Base-by-base conservation (phyloP, 768 basidiomycete genomes). In the Tulasnella sp. region DNA sequence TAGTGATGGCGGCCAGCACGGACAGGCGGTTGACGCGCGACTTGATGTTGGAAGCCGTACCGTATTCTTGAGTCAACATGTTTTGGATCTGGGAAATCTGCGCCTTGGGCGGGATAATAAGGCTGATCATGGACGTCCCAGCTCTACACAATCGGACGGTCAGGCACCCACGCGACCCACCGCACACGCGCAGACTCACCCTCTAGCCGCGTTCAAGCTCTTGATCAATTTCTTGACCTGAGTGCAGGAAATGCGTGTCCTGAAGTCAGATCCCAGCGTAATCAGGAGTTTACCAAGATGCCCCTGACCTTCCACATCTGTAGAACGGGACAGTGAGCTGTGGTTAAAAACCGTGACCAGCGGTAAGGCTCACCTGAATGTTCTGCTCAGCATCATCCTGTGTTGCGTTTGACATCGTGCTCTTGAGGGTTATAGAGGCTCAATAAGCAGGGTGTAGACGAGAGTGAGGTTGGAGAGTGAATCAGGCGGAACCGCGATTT, bases 21-120 rank as follows among this genome's bases (percentile, higher is more conserved):
- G 96, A 99, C 17, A 96, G 82, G 65, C 96, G 83, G 75, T 94
- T 97, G 69, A 93, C 92, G 59, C 96, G 89, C 61, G 92, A 96
- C 70, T 99, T 99, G 77, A 99, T 98, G 75, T 99, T 98, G 61
- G 93, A 96, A n/a, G 96, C 96, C 6, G 93, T 97, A 53, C 92
- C 92, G 65, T 91, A 94, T 71, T 96, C 96, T 69, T 94, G 92
- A 53, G 94, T 97, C 68, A 99, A 80, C 94, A 99, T 96, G 58
- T 83, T 84, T 45, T 84, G 84, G 62, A 86, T 84, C 60, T 91
- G 84, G 35, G 93, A 93, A 69, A 99, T 88, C 80, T 98, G 94
- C 72, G 83, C 89, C 77, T 91, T 91, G 49, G 94, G 93, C 27
- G 94, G 94, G 59, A 97, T 82, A 71, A 97, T 93, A 62, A 98